Base-by-base conservation (phyloP, 495 filamentous ascomycete species). In the Melanomma pulvis-pyrius region DNA sequence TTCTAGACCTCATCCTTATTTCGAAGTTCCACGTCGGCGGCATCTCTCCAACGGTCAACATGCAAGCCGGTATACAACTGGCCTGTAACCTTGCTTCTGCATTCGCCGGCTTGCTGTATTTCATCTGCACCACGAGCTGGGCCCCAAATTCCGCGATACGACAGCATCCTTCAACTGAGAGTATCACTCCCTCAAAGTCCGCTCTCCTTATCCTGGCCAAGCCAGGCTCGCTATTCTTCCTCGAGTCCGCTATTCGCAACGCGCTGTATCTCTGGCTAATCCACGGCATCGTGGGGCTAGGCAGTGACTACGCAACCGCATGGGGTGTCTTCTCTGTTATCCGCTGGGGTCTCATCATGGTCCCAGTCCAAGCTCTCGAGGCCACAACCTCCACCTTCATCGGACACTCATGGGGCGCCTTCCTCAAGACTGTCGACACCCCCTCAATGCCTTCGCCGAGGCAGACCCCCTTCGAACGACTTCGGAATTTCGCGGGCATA, bases 271-370 rank as follows among this genome's bases (percentile, higher is more conserved):
- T 92, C 17, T 92, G 88, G 88, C 79, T 92, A 1, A 80, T 91
- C n/a, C 81, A 75, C 46, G 81, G 79, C 11, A 89, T 91, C 39
- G 80, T 92, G 0, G 69, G 80, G 0, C 77, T 91, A 62, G 87
- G 88, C 3, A 68, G 75, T 0, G 80, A 84, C 26, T 91, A 91
- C 74, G 86, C 86, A 1, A 91, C 89, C 1, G 88, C 89, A 1
- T 92, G 88, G 89, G 84, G 87, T 15, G 78, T 91, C 39, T 91
- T 92, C 78, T 89, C 83, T 63, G 90, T 88, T 0, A 90, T 92
- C 63, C 82, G 88, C n/a, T 92, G 88, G 89, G 88, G 89, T 0
- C 75, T 92, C 3, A 79, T 91, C 29, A 92, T 90, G 89, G 87
- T 92, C 0, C 88, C 88, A 0, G 88, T 90, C 0, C 82, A 85